Evolutionary conservation across 106 monocot genomes (phyloP), one percentile per base, ranked within the genome.

Genomic region (Acanthochlamys bracteata): DNA sequence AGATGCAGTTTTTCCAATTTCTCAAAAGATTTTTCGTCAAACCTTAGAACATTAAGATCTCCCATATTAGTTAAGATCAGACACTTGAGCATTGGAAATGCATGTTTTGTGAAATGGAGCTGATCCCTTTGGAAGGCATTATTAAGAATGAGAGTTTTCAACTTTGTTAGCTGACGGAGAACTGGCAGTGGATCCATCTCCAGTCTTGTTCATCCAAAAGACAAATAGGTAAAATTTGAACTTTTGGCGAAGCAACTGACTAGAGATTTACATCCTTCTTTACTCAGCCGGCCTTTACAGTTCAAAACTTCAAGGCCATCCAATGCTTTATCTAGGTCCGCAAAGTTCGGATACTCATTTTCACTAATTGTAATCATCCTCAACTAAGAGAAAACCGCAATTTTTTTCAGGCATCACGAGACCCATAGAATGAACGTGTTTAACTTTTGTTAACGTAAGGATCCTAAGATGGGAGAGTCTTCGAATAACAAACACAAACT

Each of bases 81-180:
- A 20, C 8, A 9, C 19, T 39, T 41, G 24, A 68, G 61, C 9
- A 42, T 60, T 10, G 65, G 76, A 40, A 76, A 76, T 24, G 41
- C 63, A 27, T 40, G 45, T 14, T 21, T 39, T 0, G 17, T 10
- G 51, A 76, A 70, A 22, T 15, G 14, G 24, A 76, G 22, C 14
- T 41, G 11, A 13, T 58, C 43, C 7, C 75, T 61, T 2, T 46
- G 27, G 0, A 64, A 69, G 15, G 69, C 39, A 23, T 17, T 20
- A 1, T 19, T 3, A 24, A 76, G 57, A 10, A 16, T 0, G 17
- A 70, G 69, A 0, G 1, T 0, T 7, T 3, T 19, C 14, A 76
- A 21, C 12, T 45, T 57, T 2, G 6, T 39, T 55, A 65, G 22
- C 8, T 12, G 14, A 1, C 39, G 4, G 7, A 71, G 66, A 4